Percentiles rank a stretch among this genome's conserved stretches.
Conservation (phyloP, 805 yeast genomes). For the Barnettozyma sucrosica region DNA sequence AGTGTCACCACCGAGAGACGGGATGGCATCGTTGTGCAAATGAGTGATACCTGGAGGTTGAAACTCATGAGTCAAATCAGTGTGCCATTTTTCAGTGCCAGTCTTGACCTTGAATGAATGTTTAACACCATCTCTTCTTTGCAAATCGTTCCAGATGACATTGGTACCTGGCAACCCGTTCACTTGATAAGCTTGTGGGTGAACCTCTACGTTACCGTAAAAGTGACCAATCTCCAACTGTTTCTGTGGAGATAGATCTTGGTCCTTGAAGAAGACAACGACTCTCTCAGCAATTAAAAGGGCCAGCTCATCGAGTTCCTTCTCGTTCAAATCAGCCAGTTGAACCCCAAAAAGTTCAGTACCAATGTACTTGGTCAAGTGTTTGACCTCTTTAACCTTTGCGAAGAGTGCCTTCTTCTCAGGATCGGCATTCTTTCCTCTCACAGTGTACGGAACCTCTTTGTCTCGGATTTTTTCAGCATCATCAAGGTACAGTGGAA, state of each 20-base stretch:
- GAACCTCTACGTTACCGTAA: slow-evolving; percentile 33
- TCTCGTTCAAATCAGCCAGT: slow-evolving; percentile 34
- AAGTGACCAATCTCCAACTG: slow-evolving; percentile 41
- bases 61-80: slow-evolving; percentile 49
- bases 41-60: slow-evolving; percentile 49
- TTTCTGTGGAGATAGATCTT: slow-evolving; percentile 38
- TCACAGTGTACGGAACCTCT: slow-evolving; percentile 27
- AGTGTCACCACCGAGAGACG: slow-evolving; percentile 50
- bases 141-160: background rate
- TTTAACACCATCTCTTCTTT: slow-evolving; percentile 15
- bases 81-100: slow-evolving; percentile 27
- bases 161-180: slow-evolving; percentile 30
- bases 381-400: slow-evolving; percentile 34
- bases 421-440: slow-evolving; percentile 35
- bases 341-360: slow-evolving; percentile 45
- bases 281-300: slow-evolving; percentile 40
- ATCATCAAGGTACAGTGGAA: slow-evolving; percentile 38
- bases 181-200: slow-evolving; percentile 31
- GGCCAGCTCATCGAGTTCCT: slow-evolving; percentile 43
- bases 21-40: slow-evolving; percentile 46
- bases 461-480: slow-evolving; percentile 33
- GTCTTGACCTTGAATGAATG: background rate
- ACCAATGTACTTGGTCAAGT: slow-evolving; percentile 42
- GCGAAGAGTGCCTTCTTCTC: slow-evolving; percentile 36
- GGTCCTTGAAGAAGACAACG: slow-evolving; percentile 44